Percentiles rank a stretch among this genome's conserved stretches.
Evolutionary conservation across 2,329 filamentous ascomycete genomes (phyloP).

Genomic region (Atkinsonella hypoxylon): DNA sequence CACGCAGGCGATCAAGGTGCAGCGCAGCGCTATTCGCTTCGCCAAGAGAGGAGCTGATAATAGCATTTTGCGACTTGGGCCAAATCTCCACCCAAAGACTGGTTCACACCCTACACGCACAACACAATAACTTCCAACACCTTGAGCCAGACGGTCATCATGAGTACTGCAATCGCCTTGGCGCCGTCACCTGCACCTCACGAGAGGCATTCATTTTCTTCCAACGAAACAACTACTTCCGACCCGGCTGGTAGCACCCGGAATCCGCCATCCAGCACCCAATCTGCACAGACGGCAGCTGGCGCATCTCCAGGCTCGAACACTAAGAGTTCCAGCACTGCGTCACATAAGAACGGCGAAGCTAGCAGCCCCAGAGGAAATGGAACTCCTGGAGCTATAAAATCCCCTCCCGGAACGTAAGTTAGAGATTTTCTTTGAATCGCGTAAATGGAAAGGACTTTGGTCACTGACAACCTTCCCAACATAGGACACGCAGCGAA

Average conservation of each 20-base stretch:
- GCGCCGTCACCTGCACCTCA: constrained; percentile 56
- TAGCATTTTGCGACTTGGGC: neutral
- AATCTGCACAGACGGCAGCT: constrained; percentile 31
- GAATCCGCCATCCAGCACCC: constrained; percentile 18
- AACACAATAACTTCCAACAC: neutral
- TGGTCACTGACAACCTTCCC: constrained; percentile 5
- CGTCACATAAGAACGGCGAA: constrained; percentile 34
- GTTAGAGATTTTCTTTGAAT: constrained; percentile 16
- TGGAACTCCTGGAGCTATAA: constrained; percentile 25
- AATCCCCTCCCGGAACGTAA: constrained; percentile 51
- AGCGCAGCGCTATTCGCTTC: neutral
- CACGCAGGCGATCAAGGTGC: neutral
- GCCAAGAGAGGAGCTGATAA: neutral
- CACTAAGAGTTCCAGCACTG: constrained; percentile 24
- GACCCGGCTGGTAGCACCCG: constrained; percentile 5
- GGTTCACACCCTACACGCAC: neutral
- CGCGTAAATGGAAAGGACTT: too few relatives aligned
- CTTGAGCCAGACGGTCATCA: constrained; percentile 26
- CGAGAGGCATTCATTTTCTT: constrained; percentile 46
- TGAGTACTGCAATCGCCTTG: constrained; percentile 59
- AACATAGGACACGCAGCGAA: constrained; percentile 27
- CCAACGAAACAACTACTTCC: constrained; percentile 23
- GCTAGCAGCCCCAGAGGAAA: constrained; percentile 42
- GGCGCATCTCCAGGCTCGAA: constrained; percentile 16
- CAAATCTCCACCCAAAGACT: neutral